phyloP scores from a whole-genome alignment of 192 early-diverging fungal species.

The Backusella tarrabulga region DNA sequence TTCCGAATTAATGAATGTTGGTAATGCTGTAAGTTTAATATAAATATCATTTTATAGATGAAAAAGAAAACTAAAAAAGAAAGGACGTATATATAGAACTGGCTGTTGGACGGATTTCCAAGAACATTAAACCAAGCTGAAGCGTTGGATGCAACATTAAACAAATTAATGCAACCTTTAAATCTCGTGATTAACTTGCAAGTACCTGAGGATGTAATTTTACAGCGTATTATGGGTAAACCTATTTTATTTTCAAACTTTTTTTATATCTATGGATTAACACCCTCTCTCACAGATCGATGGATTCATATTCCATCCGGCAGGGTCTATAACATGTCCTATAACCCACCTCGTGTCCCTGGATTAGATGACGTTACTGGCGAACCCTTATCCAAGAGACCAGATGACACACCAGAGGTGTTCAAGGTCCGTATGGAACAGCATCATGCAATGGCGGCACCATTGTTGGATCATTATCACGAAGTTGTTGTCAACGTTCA shows the following conservation, averaged over 20 bases:
- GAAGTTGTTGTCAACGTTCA: conserved; percentile 66
- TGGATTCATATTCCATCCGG: conserved; percentile 93
- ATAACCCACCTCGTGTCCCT: conserved; percentile 83
- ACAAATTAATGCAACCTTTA: conserved; percentile 57
- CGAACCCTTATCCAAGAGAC: conserved; percentile 81
- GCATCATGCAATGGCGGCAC: conserved; percentile 76
- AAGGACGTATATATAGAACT: conserved; percentile 41
- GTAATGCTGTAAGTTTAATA: conserved; percentile 36
- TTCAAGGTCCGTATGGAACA: conserved; percentile 70
- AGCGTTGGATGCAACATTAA: conserved; percentile 62
- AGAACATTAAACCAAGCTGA: conserved; percentile 82
- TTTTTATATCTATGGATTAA: background rate
- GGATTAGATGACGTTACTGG: conserved; percentile 94
- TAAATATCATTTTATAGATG: background rate
- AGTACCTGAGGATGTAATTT: conserved; percentile 88
- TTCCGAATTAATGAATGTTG: conserved; percentile 54
- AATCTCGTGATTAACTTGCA: conserved; percentile 87
- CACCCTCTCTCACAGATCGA: conserved; percentile 60
- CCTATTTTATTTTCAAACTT: background rate
- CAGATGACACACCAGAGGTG: conserved; percentile 86
- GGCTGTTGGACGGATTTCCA: conserved; percentile 93
- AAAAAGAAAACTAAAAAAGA: background rate
- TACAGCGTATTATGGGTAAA: conserved; percentile 82
- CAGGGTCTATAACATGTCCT: conserved; percentile 89
- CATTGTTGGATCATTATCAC: conserved; percentile 84